Conservation (phyloP, 1,284 basidiomycete species). For the Irpex sp. region DNA sequence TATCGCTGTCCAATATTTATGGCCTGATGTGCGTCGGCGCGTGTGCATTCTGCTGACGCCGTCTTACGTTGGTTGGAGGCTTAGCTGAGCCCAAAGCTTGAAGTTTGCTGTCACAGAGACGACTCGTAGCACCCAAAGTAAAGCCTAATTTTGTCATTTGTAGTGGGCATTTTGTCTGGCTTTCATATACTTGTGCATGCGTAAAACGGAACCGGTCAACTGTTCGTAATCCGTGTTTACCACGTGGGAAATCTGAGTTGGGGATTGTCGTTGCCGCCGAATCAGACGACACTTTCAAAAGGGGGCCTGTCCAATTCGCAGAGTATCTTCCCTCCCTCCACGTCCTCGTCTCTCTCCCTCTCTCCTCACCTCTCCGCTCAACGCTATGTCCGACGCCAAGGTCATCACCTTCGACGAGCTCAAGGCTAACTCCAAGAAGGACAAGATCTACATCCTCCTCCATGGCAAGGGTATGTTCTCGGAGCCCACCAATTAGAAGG, state of each 20-base stretch:
- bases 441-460: slow-evolving; percentile 77
- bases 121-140: neutral
- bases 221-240: slow-evolving; percentile 20
- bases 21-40: neutral
- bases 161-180: neutral
- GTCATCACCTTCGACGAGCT: slow-evolving; percentile 73
- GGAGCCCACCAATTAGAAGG: slow-evolving; percentile 30
- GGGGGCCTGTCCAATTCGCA: neutral
- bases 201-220: neutral
- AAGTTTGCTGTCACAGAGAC: neutral
- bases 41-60: neutral
- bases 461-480: slow-evolving; percentile 71
- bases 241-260: slow-evolving; percentile 20
- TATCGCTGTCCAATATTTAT: neutral
- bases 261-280: slow-evolving; percentile 11
- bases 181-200: neutral
- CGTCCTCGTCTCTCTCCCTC: slow-evolving; percentile 17
- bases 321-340: slow-evolving; percentile 12
- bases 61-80: neutral
- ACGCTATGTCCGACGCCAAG: slow-evolving; percentile 38
- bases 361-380: neutral
- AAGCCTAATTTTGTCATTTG: neutral
- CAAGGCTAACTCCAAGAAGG: slow-evolving; percentile 69
- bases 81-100: neutral
- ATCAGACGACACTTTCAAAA: slow-evolving; percentile 15